Conservation (phyloP, 306 rosid species). For the Castanea mollissima region DNA sequence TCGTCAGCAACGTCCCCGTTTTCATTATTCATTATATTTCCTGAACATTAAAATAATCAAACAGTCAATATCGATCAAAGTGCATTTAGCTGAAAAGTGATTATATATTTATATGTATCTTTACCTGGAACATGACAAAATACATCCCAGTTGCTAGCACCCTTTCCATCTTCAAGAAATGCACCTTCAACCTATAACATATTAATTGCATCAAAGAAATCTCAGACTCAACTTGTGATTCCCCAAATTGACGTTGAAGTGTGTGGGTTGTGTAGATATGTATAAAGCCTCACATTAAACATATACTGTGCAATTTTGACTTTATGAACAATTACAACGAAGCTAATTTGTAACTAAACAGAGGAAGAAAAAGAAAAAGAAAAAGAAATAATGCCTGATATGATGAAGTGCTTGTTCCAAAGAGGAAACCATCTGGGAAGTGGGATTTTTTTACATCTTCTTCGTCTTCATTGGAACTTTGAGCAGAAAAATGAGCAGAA, state of each 20-base stretch:
- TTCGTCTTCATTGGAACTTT: constrained; percentile 14
- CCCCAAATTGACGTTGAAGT: no score
- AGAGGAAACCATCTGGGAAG: constrained; percentile 51
- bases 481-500: constrained; percentile 22
- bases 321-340: no score
- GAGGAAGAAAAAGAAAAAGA: not conserved
- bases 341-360: not conserved
- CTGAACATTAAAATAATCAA: constrained; percentile 26
- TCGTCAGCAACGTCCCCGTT: constrained; percentile 68
- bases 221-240: no score
- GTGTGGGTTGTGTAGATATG: no score
- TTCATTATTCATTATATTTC: constrained; percentile 39
- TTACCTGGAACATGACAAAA: constrained; percentile 54
- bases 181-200: constrained; percentile 58
- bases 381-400: constrained; percentile 39
- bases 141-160: constrained; percentile 57
- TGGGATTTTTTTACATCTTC: constrained; percentile 34
- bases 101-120: no score
- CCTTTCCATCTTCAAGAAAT: constrained; percentile 56
- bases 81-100: no score
- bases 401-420: constrained; percentile 60
- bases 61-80: no score
- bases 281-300: no score
- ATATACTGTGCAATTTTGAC: no score
- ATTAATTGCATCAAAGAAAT: no score